Evolutionary conservation across 805 yeast genomes (phyloP).

Genomic region (Candida loeiensis): DNA sequence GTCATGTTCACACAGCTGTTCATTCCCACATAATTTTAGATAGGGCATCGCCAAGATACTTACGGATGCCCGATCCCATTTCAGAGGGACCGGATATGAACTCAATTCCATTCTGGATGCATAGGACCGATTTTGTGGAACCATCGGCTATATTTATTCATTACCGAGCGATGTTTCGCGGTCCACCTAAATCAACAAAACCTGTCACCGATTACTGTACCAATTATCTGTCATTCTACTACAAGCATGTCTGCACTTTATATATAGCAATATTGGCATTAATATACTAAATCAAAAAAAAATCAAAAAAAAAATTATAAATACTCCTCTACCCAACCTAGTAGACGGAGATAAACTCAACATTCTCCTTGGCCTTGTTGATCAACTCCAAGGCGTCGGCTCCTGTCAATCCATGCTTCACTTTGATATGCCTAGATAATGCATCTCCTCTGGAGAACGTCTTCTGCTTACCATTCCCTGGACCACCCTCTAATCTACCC

Average conservation of each 20-base stretch:
- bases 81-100: no score
- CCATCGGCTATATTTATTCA: no score
- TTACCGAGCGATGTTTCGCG: no score
- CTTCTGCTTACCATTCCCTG: constrained; percentile 48
- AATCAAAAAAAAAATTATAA: constrained; percentile 5
- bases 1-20: no score
- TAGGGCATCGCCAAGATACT: no score
- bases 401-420: constrained; percentile 75
- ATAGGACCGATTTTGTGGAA: no score
- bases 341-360: constrained; percentile 48
- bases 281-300: constrained; percentile 8
- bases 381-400: constrained; percentile 67
- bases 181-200: no score
- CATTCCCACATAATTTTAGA: no score
- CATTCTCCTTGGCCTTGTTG: constrained; percentile 73
- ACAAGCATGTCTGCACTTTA: neutral
- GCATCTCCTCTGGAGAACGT: constrained; percentile 48
- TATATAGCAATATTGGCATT: constrained; percentile 5
- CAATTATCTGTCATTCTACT: no score
- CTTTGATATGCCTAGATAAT: constrained; percentile 53
- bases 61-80: no score
- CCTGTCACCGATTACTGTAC: no score
- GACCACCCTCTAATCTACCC: constrained; percentile 44
- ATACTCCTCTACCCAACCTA: constrained; percentile 2
- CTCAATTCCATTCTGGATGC: no score